These are phyloP conservation scores for Symbiodinium pilosum DNA, from an alignment of 73 alveolate species.

Conservation along the genomic window DNA sequence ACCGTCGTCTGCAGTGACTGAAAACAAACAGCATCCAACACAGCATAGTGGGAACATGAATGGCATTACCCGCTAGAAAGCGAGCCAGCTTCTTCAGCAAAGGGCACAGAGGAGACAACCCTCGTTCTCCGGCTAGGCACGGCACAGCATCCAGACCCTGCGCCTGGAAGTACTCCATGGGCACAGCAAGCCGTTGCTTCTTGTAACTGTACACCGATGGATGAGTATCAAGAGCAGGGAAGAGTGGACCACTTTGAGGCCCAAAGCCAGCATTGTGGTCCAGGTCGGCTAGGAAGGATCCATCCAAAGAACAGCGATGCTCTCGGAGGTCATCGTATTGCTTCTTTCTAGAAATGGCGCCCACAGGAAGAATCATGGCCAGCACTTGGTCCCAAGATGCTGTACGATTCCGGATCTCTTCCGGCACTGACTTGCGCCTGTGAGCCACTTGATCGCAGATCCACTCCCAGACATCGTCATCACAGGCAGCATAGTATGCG, in stretches of 20 bases:
- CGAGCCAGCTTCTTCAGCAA: background rate
- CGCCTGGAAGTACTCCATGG: background rate
- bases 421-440: background rate
- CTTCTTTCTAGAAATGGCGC: background rate
- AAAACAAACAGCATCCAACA: background rate
- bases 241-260: background rate
- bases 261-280: conserved; percentile 21
- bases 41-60: background rate
- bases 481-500: background rate
- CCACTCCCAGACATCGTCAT: background rate
- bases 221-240: conserved; percentile 22
- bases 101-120: background rate
- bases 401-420: background rate
- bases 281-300: background rate
- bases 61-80: background rate
- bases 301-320: background rate
- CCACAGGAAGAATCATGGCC: background rate
- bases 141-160: background rate
- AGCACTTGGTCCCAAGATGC: background rate
- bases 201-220: background rate
- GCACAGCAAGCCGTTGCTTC: background rate
- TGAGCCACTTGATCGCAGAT: too few species aligned
- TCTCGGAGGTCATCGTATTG: background rate
- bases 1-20: background rate
- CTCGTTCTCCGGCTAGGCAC: background rate